A percentile compares a stretch with the other conserved stretches of the same genome.
Conservation (phyloP, 1,284 basidiomycete genomes). For the Microstroma glucosiphilum region DNA sequence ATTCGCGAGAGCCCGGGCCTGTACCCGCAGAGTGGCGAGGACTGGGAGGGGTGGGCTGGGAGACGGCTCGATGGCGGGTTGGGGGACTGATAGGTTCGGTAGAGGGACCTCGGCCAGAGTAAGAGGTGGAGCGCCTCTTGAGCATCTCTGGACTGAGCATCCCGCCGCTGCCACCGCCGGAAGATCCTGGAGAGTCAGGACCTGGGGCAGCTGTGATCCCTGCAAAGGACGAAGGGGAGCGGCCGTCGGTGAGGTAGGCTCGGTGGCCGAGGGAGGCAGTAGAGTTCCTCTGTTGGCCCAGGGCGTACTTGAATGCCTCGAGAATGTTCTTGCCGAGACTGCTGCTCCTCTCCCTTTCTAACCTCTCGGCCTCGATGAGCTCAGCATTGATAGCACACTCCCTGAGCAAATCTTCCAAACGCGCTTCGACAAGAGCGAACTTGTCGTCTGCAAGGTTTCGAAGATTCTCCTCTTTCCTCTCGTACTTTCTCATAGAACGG, state of each 20-base stretch:
- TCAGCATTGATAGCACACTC: slow-evolving; percentile 48
- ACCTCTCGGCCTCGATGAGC: slow-evolving; percentile 40
- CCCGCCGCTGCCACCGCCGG: background rate
- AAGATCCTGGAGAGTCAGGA: too few relatives aligned
- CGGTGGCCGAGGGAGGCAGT: slow-evolving; percentile 16
- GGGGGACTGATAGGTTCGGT: slow-evolving; percentile 3
- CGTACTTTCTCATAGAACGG: slow-evolving; percentile 45
- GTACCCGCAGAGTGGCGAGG: background rate
- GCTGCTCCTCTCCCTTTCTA: slow-evolving; percentile 32
- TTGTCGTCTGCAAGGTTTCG: slow-evolving; percentile 38
- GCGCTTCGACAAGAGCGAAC: slow-evolving; percentile 37
- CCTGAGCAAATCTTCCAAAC: slow-evolving; percentile 41
- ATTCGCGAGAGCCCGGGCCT: background rate
- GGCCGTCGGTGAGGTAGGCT: slow-evolving; percentile 19
- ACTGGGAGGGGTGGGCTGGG: background rate
- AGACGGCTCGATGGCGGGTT: background rate
- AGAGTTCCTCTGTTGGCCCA: slow-evolving; percentile 22
- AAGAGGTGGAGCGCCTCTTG: background rate
- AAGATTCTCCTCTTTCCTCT: slow-evolving; percentile 42
- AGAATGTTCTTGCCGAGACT: slow-evolving; percentile 29
- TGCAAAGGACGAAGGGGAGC: slow-evolving; percentile 25
- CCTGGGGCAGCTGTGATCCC: slow-evolving; percentile 7
- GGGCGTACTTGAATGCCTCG: slow-evolving; percentile 36
- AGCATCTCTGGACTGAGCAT: background rate
- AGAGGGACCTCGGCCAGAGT: background rate